Conservation (phyloP, 2,329 filamentous ascomycete genomes). For the Aureobasidium sp. region DNA sequence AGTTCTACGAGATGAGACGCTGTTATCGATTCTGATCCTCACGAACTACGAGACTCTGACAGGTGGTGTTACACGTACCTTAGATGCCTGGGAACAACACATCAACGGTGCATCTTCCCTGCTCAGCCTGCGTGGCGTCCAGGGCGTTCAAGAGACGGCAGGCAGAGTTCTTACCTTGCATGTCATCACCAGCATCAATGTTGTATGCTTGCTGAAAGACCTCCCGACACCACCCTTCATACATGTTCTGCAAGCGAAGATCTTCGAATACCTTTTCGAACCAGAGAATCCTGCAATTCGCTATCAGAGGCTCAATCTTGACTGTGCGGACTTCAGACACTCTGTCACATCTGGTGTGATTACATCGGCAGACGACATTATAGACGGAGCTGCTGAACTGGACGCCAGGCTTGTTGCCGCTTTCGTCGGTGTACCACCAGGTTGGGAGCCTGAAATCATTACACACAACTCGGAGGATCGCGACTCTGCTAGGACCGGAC, state of each 20-base stretch:
- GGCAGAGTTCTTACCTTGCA: slow-evolving; percentile 3
- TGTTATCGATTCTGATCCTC: slow-evolving; percentile 5
- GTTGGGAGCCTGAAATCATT: neutral
- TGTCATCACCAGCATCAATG: neutral
- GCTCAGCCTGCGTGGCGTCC: neutral
- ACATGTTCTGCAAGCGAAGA: neutral
- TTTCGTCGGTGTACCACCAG: neutral
- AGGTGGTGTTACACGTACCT: neutral
- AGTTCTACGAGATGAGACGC: slow-evolving; percentile 1
- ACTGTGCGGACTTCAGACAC: slow-evolving; percentile 4
- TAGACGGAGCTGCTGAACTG: neutral
- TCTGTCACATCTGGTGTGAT: neutral
- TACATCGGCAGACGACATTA: neutral
- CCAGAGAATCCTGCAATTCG: neutral
- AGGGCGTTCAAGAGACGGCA: neutral
- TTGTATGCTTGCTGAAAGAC: slow-evolving; percentile 1
- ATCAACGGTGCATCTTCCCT: slow-evolving; percentile 6
- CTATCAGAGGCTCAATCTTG: neutral
- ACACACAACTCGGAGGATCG: neutral
- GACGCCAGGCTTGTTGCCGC: neutral
- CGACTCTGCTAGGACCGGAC: neutral
- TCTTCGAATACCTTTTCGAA: slow-evolving; percentile 3
- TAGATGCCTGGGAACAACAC: slow-evolving; percentile 13
- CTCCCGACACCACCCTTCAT: neutral
- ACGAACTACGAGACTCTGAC: slow-evolving; percentile 12